A percentile compares a stretch with the other conserved stretches of the same genome.
Conservation (phyloP, 192 early-diverging fungal species). For the Polychytrium aggregatum region DNA sequence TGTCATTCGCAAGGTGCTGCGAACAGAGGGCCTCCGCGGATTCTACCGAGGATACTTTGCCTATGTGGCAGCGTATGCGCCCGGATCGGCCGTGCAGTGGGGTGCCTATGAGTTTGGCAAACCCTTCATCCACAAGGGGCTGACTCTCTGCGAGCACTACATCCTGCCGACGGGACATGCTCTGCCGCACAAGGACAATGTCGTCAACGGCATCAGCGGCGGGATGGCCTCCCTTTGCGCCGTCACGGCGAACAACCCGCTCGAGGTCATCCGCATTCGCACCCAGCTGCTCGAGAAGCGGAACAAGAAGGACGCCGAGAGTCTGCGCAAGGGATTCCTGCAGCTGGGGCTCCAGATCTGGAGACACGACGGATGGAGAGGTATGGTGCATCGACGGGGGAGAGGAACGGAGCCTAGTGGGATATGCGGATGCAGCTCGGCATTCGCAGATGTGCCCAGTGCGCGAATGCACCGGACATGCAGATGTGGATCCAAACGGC, state of each 20-base stretch:
- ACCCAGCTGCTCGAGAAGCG: conserved; percentile 25
- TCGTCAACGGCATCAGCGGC: conserved; percentile 14
- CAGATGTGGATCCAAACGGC: too few relatives aligned
- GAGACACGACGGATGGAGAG: conserved; percentile 16
- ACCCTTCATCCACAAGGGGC: conserved; percentile 3
- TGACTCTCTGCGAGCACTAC: conserved; percentile 1
- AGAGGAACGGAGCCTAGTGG: background rate
- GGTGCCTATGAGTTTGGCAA: conserved; percentile 34
- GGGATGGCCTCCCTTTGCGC: conserved; percentile 23
- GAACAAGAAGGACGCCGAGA: conserved; percentile 18
- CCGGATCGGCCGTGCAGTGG: conserved; percentile 36
- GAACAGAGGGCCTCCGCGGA: conserved; percentile 21
- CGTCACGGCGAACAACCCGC: conserved; percentile 30
- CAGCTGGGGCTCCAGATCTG: conserved; percentile 14
- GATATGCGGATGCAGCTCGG: background rate
- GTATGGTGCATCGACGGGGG: too few relatives aligned
- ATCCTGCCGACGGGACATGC: background rate
- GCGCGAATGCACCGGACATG: too few relatives aligned
- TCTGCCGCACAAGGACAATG: conserved; percentile 5
- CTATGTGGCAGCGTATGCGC: conserved; percentile 29
- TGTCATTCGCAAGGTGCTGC: conserved; percentile 15
- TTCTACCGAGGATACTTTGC: conserved; percentile 32
- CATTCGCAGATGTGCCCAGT: background rate
- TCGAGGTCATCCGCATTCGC: conserved; percentile 30
- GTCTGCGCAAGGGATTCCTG: conserved; percentile 21